Percentiles rank a stretch among this genome's conserved stretches.
Evolutionary conservation across 2,329 filamentous ascomycete species (phyloP).

Genomic region (Fusarium heterosporum): DNA sequence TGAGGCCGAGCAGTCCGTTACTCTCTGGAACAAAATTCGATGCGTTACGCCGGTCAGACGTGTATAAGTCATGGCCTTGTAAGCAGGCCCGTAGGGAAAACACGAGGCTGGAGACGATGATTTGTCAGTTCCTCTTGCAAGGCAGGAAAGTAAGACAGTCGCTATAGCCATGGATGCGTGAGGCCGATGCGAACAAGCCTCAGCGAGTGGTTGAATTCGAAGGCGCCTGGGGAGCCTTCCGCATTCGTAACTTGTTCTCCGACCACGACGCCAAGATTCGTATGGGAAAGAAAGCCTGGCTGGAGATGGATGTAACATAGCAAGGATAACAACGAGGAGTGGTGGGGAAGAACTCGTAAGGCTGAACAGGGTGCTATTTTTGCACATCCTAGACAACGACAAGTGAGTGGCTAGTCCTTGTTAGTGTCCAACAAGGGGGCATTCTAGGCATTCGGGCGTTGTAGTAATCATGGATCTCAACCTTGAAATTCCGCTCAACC

Average conservation of each 20-base stretch:
- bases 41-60: conserved; percentile 14
- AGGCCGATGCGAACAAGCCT: conserved; percentile 9
- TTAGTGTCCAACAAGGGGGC: conserved; percentile 28
- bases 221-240: conserved; percentile 15
- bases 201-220: conserved; percentile 14
- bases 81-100: conserved; percentile 31
- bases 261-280: background rate
- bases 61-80: conserved; percentile 35
- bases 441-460: background rate
- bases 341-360: conserved; percentile 44
- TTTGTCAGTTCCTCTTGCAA: conserved; percentile 9
- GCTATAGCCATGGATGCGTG: conserved; percentile 16
- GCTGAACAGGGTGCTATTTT: conserved; percentile 46
- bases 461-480: conserved; percentile 21
- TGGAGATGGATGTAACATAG: conserved; percentile 18
- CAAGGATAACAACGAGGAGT: conserved; percentile 37
- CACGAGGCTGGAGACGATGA: conserved; percentile 22
- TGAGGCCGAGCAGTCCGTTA: conserved; percentile 29
- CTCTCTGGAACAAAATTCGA: background rate
- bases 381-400: conserved; percentile 5
- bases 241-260: conserved; percentile 21
- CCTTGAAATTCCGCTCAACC: conserved; percentile 5
- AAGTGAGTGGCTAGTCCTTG: conserved; percentile 12
- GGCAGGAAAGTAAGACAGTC: conserved; percentile 8
- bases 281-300: conserved; percentile 7